Evolutionary conservation across 2,329 filamentous ascomycete genomes (phyloP), one percentile per base, ranked within the genome.

Genomic region (Fusarium papillatum): DNA sequence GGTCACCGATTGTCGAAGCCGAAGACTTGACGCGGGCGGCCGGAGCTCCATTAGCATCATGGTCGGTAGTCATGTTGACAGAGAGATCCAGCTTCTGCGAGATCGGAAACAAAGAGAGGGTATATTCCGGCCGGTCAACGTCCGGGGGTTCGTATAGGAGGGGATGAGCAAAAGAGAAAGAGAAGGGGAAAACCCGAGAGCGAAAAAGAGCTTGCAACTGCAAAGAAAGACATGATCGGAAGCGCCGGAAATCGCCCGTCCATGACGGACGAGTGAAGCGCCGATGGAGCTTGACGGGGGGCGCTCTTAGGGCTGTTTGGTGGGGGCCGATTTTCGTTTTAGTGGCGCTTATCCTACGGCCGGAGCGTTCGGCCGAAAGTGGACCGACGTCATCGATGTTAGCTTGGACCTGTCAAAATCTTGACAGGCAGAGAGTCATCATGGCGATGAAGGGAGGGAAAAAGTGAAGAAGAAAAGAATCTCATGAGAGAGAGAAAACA

Each of bases 1-100:
- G 81, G 53, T 87, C 86, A 70, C 77, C 77, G 55, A 76, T 68
- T 11, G 80, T 79, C 9, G 80, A 82, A 22, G 80, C 74, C 9
- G 82, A 78, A 4, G 82, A 82, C 59, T 77, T 78, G 68, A 83
- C 79, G 66, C 78, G 79, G 38, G 77, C 63, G 19, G 78, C 81
- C 24, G 81, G 75, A 39, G 77, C 77, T 67, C 78, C 76, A 63
- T 76, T 78, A 66, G 74, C 60, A 60, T 79, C 73, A 13, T 76
- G 73, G 53, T 78, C 72, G 70, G 81, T 70, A 64, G 80, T 76
- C 80, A 82, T 82, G 70, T 62, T 73, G 24, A 22, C 38, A 38
- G 29, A 43, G 48, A 38, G 48, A 39, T 41, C 62, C 22, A 48
- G 29, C 31, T 66, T 64, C 22, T 43, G 68, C 19, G 65, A 57